Conservation (phyloP, 2,329 filamentous ascomycete species). For the Scopulariopsis brevicaulis region DNA sequence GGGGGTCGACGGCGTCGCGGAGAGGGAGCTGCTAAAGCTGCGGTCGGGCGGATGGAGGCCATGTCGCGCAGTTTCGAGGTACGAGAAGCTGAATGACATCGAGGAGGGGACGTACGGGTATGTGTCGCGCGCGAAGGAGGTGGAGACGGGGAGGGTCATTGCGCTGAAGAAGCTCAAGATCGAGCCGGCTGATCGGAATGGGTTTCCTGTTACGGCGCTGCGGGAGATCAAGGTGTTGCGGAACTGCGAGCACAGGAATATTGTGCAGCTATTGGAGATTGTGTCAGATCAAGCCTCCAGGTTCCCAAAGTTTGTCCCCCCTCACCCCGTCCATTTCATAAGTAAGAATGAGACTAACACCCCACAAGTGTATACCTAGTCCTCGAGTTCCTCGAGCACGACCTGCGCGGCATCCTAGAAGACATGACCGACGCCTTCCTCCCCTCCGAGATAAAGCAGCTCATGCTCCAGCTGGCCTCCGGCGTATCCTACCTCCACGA, state of each 20-base stretch:
- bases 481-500: slow-evolving; percentile 79
- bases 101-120: slow-evolving; percentile 95
- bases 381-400: slow-evolving; percentile 96
- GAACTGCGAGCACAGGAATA: slow-evolving; percentile 68
- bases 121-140: slow-evolving; percentile 75
- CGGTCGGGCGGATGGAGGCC: slow-evolving; percentile 54
- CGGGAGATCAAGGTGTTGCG: slow-evolving; percentile 88
- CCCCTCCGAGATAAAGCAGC: slow-evolving; percentile 82
- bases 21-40: slow-evolving; percentile 53
- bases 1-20: slow-evolving; percentile 24
- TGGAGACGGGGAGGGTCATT: slow-evolving; percentile 65
- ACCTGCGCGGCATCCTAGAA: slow-evolving; percentile 84
- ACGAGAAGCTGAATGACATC: slow-evolving; percentile 89
- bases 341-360: slow-evolving; percentile 5
- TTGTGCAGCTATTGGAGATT: slow-evolving; percentile 74
- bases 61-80: slow-evolving; percentile 73
- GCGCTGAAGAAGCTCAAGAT: slow-evolving; percentile 92
- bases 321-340: not conserved
- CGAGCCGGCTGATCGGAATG: slow-evolving; percentile 59
- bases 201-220: slow-evolving; percentile 83
- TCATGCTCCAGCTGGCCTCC: slow-evolving; percentile 70
- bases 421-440: slow-evolving; percentile 93
- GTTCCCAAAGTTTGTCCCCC: not conserved
- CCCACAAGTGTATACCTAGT: slow-evolving; percentile 70
- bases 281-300: slow-evolving; percentile 55